Base-by-base conservation (phyloP, 768 basidiomycete species). In the Dioszegia hungarica region DNA sequence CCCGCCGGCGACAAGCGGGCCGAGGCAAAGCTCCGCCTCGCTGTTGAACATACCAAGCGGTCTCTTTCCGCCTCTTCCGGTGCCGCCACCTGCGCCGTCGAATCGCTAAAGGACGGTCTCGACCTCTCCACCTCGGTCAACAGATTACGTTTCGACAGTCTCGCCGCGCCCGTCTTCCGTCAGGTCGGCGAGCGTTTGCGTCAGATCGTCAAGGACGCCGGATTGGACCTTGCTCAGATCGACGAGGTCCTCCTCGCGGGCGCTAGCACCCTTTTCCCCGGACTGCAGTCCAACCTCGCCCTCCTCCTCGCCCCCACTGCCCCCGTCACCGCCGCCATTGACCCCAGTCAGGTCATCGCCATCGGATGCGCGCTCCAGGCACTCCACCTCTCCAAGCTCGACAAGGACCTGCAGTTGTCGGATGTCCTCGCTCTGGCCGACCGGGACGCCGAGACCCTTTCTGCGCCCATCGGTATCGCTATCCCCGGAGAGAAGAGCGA, bases 21-120 rank as follows among this genome's bases (percentile, higher is more conserved):
- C 0, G 87, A 90, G 68, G 89, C 90, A n/a, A 94, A 93, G 72
- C 84, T 99, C 25, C 83, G 87, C 10, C 84, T 98, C 20, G 90
- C 92, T 6, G 84, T 95, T 54, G 92, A 97, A 73, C 87, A 91
- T 74, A 94, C 91, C 27, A 99, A 97, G 78, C 85, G 92, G 63
- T 91, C 90, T 0, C 81, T 98, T 62, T 86, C 85, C 49, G 93
- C 94, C 0, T 87, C 86, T 3, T 82, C 86, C 2, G 87, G 87
- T 14, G 89, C 91, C 0, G 92, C 90, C 1, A 88, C 89, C 0
- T 90, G 90, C 77, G 87, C 88, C 15, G 88, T 99, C 62, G 92
- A 75, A 57, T 89, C 88, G 0, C 82, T 99, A 65, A 94, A 93
- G 75, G 92, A 94, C 56, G 94, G 93, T 1, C 72, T 89, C 34